phyloP scores from a whole-genome alignment of 2,329 filamentous ascomycete species.

The Curvularia eragrostidis region DNA sequence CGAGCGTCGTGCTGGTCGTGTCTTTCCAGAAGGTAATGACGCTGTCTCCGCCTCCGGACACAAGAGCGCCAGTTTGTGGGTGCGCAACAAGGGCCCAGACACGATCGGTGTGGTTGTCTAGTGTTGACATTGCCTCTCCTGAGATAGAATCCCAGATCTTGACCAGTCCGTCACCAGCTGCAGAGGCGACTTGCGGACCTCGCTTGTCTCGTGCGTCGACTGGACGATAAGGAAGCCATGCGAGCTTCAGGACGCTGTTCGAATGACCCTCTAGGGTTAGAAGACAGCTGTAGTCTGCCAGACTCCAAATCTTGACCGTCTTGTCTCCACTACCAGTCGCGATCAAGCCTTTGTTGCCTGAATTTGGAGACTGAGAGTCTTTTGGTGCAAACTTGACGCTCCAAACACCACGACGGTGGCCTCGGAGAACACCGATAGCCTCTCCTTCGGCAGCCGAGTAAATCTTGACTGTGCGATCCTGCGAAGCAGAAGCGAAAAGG shows the following conservation, averaged over 20 bases:
- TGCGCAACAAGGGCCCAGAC: conserved; percentile 89
- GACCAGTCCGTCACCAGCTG: conserved; percentile 91
- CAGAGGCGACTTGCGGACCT: conserved; percentile 77
- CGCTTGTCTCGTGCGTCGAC: conserved; percentile 57
- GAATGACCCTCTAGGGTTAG: conserved; percentile 96
- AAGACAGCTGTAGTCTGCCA: conserved; percentile 90
- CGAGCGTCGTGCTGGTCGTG: conserved; percentile 80
- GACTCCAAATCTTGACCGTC: conserved; percentile 92
- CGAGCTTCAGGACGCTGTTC: conserved; percentile 91
- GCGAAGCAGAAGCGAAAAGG: conserved; percentile 94
- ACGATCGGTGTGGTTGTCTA: conserved; percentile 96
- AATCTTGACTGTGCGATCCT: conserved; percentile 96
- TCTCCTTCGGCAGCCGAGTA: conserved; percentile 92
- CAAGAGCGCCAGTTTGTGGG: conserved; percentile 68
- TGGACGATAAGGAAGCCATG: conserved; percentile 72
- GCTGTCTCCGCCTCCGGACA: conserved; percentile 91
- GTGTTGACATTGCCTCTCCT: conserved; percentile 84
- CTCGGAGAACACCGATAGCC: conserved; percentile 86
- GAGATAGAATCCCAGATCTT: conserved; percentile 93
- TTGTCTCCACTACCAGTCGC: conserved; percentile 95
- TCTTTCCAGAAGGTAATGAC: conserved; percentile 96
- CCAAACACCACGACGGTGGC: conserved; percentile 96
- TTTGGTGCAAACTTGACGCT: conserved; percentile 87
- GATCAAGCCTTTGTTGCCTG: conserved; percentile 77
- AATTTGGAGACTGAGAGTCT: conserved; percentile 66